Conservation (phyloP, 768 basidiomycete species). For the Fomitopsis serialis region DNA sequence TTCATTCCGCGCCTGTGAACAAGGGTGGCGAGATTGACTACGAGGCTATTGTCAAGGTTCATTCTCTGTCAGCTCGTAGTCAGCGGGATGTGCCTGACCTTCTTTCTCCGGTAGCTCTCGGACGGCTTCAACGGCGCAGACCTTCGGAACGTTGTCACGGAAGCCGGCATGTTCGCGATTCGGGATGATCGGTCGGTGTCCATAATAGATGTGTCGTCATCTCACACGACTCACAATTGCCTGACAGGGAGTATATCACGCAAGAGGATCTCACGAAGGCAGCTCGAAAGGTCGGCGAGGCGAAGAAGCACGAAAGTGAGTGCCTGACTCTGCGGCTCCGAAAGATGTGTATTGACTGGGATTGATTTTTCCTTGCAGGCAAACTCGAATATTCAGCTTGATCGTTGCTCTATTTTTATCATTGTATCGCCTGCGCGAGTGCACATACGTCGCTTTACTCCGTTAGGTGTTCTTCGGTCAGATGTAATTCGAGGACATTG, state of each 20-base stretch:
- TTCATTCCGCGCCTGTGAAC: constrained; percentile 90
- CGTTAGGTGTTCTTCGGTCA: background rate
- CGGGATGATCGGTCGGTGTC: constrained; percentile 77
- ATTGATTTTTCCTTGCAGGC: constrained; percentile 23
- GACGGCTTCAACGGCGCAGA: constrained; percentile 97
- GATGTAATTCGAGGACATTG: background rate
- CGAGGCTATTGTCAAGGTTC: constrained; percentile 93
- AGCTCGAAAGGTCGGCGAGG: constrained; percentile 89
- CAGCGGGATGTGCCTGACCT: background rate
- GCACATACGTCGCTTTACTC: background rate
- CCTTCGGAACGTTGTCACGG: constrained; percentile 90
- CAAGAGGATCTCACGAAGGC: constrained; percentile 98
- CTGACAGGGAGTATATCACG: constrained; percentile 71
- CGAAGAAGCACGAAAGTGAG: constrained; percentile 97
- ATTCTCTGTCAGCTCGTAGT: background rate
- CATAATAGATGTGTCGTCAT: background rate
- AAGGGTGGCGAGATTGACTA: constrained; percentile 96
- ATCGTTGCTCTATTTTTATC: background rate
- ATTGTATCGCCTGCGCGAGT: background rate
- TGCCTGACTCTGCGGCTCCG: constrained; percentile 6
- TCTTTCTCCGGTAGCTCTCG: constrained; percentile 46
- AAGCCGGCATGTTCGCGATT: constrained; percentile 98
- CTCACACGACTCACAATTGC: background rate
- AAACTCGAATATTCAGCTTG: constrained; percentile 41
- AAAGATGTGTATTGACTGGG: constrained; percentile 1